phyloP scores from a whole-genome alignment of 805 yeast genomes.

The Teunomyces panamensis region DNA sequence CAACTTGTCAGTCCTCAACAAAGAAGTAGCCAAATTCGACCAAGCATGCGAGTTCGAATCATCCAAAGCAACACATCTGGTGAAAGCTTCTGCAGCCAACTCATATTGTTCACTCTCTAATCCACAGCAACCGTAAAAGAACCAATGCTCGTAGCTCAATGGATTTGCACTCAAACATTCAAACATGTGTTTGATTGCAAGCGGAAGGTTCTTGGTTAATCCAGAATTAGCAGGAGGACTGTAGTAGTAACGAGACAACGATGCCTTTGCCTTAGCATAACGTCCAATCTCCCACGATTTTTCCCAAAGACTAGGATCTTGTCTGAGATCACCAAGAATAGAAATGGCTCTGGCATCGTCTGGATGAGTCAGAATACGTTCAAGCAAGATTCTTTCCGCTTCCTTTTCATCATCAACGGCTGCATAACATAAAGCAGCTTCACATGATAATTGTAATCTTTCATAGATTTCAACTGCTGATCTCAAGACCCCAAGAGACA shows the following conservation, averaged over 20 bases:
- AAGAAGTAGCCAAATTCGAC: slow-evolving; percentile 87
- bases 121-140: slow-evolving; percentile 87
- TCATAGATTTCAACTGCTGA: slow-evolving; percentile 90
- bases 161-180: slow-evolving; percentile 77
- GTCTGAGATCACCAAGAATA: slow-evolving; percentile 80
- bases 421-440: slow-evolving; percentile 88
- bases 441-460: slow-evolving; percentile 70
- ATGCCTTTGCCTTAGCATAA: slow-evolving; percentile 81
- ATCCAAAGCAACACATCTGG: slow-evolving; percentile 84
- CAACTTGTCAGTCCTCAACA: slow-evolving; percentile 59
- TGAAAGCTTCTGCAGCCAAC: slow-evolving; percentile 86
- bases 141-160: slow-evolving; percentile 79
- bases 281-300: slow-evolving; percentile 84
- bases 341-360: slow-evolving; percentile 81
- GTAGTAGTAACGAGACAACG: slow-evolving; percentile 72
- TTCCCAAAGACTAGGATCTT: slow-evolving; percentile 74
- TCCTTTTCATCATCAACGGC: slow-evolving; percentile 70
- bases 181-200: slow-evolving; percentile 63
- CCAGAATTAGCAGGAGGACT: slow-evolving; percentile 60
- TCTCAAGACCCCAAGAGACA: slow-evolving; percentile 78
- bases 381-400: slow-evolving; percentile 59
- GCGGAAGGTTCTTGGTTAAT: slow-evolving; percentile 44
- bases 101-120: slow-evolving; percentile 68
- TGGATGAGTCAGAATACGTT: slow-evolving; percentile 55
- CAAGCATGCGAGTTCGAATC: slow-evolving; percentile 80